Base-by-base conservation (phyloP, 2,329 filamentous ascomycete genomes). In the Geosmithia putterillii region DNA sequence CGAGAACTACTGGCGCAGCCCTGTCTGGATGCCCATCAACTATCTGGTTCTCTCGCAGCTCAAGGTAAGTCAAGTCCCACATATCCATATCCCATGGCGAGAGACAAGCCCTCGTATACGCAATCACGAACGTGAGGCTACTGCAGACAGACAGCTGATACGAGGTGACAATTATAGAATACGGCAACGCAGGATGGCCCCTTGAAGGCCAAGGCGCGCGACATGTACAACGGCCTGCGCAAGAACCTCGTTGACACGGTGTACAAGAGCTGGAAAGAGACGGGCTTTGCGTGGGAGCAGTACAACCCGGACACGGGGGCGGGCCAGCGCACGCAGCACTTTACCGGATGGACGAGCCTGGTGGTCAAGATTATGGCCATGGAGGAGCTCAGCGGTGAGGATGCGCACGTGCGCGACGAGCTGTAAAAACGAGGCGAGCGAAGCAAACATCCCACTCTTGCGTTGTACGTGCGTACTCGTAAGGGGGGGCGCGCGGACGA, bases 301-400 rank as follows among this genome's bases (percentile, higher is more conserved):
- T 98, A 96, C 62, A 86, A 94, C 59, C 87, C 89, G 0, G 87
- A 95, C 54, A 94, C 86, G 3, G 92, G 92, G 39, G 76, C 76
- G 43, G 92, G 92, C n/a, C 90, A 96, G 69, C 75, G 92, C 37
- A 96, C 89, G 5, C 88, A 95, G 70, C 90, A 96, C 63, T 98
- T 98, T 60, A 95, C 92, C 0, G 92, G 92, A 42, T 98, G 92
- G 92, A 98, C 92, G n/a, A 95, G 87, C 60, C 69, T 96, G 63
- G 86, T 96, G 40, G 89, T 96, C 39, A 95, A 95, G 70, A 86
- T 98, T 51, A 95, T 96, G 88, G 79, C 79, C 40, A 90, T 98
- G 86, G 84, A 87, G 7, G 83, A 94, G 52, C 56, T 86, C 19
- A 49, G 49, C 21, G 52, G 52, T 38, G 52, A 53, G 36, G 53